These are phyloP conservation scores for Anisodus tanguticus DNA, from an alignment of 257 asterid species.

Conservation along the genomic window DNA sequence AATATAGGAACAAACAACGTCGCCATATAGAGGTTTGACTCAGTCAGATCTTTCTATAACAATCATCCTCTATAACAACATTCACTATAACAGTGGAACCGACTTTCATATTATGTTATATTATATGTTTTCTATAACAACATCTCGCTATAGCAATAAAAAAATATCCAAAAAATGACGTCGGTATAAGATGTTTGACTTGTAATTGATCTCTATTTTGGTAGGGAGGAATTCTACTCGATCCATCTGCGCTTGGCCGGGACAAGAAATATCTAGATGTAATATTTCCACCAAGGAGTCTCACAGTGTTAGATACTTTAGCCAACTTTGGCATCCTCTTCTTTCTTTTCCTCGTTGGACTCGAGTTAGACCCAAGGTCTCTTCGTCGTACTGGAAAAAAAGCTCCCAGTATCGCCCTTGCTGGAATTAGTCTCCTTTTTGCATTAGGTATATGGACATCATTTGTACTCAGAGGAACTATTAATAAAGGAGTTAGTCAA, in stretches of 20 bases:
- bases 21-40: no score
- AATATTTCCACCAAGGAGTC: conserved; percentile 40
- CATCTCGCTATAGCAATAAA: no score
- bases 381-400: conserved; percentile 42
- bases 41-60: no score
- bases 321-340: conserved; percentile 45
- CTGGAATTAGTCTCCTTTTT: conserved; percentile 41
- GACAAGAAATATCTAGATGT: conserved; percentile 30
- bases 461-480: conserved; percentile 34
- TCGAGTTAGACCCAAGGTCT: conserved; percentile 40
- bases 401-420: conserved; percentile 41
- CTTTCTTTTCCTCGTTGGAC: conserved; percentile 47
- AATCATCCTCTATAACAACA: no score
- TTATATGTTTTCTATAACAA: no score
- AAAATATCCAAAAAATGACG: no score
- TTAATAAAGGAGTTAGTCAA: conserved; percentile 35
- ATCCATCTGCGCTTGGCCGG: conserved; percentile 48
- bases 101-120: no score
- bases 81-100: no score
- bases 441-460: conserved; percentile 43
- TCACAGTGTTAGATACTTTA: conserved; percentile 44
- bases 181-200: no score
- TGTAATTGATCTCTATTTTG: conserved; percentile 7
- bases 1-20: no score
- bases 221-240: conserved; percentile 47